These are phyloP conservation scores for Boletus coccyginus DNA, from an alignment of 768 basidiomycete genomes.

Conservation along the genomic window DNA sequence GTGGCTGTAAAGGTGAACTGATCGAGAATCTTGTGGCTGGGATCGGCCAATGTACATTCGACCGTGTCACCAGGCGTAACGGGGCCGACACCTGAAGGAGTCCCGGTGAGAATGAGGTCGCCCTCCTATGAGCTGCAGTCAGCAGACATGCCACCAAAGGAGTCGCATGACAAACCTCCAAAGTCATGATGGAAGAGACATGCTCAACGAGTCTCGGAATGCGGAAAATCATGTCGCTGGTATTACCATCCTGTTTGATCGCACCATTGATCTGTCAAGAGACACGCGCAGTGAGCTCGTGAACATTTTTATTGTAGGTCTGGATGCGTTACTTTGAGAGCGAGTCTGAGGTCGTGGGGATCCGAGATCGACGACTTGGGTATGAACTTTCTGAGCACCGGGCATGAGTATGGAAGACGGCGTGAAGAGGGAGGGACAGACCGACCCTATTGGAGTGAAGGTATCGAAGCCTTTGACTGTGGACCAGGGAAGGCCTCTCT, in stretches of 20 bases:
- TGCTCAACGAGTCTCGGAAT: conserved; percentile 88
- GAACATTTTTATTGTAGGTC: not conserved
- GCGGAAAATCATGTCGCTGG: conserved; percentile 87
- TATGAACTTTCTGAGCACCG: conserved; percentile 63
- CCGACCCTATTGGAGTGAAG: conserved; percentile 87
- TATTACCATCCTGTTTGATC: conserved; percentile 81
- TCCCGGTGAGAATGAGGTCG: conserved; percentile 89
- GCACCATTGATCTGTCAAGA: conserved; percentile 71
- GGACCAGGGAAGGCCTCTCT: conserved; percentile 95
- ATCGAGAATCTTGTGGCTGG: conserved; percentile 52
- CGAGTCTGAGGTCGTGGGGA: conserved; percentile 72
- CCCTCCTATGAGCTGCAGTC: conserved; percentile 58
- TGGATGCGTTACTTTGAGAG: conserved; percentile 56
- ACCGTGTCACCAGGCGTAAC: conserved; percentile 74
- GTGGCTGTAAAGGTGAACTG: conserved; percentile 64
- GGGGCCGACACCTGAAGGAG: conserved; percentile 87
- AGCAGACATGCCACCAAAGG: not conserved
- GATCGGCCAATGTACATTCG: conserved; percentile 65
- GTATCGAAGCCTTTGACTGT: conserved; percentile 97
- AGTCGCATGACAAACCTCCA: conserved; percentile 60
- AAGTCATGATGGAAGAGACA: conserved; percentile 92
- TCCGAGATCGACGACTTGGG: conserved; percentile 67
- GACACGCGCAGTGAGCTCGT: not conserved
- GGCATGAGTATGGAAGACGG: not conserved
- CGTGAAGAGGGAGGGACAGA: not conserved